These are phyloP conservation scores for Eruca vesicaria DNA, from an alignment of 441 rosid species.

Conservation along the genomic window DNA sequence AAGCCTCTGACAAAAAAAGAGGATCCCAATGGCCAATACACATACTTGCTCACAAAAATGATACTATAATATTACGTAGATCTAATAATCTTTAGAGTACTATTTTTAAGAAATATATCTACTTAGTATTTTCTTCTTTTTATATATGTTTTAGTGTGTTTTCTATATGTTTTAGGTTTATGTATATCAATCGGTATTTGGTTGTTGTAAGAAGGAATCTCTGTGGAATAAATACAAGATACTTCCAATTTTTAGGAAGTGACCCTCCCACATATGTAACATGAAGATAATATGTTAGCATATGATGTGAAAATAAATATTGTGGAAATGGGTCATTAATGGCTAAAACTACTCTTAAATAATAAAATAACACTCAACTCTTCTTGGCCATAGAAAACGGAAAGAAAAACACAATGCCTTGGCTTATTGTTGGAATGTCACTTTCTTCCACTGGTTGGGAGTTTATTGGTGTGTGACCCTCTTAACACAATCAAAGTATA, in stretches of 20 bases:
- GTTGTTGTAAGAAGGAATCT: not conserved
- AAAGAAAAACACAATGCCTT: not conserved
- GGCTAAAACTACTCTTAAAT: not conserved
- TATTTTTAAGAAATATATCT: not conserved
- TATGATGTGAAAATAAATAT: not conserved
- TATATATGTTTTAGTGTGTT: not conserved
- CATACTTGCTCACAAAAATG: not conserved
- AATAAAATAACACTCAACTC: not conserved
- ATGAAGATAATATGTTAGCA: not conserved
- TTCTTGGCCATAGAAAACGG: not conserved
- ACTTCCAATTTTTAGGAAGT: not conserved
- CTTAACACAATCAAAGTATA: not conserved
- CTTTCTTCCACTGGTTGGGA: conserved; percentile 1
- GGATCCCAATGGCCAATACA: too few species aligned
- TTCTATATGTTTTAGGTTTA: not conserved
- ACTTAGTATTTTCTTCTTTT: not conserved
- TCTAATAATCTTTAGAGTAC: too few species aligned
- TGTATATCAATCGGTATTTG: not conserved
- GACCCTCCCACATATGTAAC: not conserved
- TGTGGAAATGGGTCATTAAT: not conserved
- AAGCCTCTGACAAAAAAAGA: not conserved
- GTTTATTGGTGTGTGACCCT: not conserved
- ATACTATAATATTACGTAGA: not conserved
- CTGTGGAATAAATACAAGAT: not conserved
- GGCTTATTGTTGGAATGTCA: conserved; percentile 16